These are phyloP conservation scores for Floccularia luteovirens DNA, from an alignment of 768 basidiomycete species.

Conservation along the genomic window DNA sequence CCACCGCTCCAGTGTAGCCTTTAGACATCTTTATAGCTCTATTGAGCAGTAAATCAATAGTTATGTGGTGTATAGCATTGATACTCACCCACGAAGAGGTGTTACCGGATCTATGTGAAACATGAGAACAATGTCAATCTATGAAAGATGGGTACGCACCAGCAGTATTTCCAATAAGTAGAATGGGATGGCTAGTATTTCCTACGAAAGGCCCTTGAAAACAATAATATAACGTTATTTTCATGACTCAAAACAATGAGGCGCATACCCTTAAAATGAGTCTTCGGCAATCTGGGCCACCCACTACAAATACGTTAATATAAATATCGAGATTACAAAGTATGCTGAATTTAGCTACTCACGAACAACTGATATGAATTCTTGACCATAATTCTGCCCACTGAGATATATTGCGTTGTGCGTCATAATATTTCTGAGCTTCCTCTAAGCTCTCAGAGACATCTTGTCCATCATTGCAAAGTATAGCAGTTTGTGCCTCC, in stretches of 20 bases:
- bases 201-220: background rate
- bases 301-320: conserved; percentile 9
- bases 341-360: conserved; percentile 6
- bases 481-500: conserved; percentile 16
- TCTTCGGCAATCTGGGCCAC: conserved; percentile 15
- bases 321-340: background rate
- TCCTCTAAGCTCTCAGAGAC: conserved; percentile 19
- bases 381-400: conserved; percentile 24
- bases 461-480: conserved; percentile 26
- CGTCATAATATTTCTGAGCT: conserved; percentile 17
- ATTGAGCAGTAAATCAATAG: background rate
- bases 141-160: conserved; percentile 8
- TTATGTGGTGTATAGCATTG: background rate
- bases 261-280: conserved; percentile 13
- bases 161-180: conserved; percentile 13
- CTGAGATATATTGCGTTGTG: conserved; percentile 14
- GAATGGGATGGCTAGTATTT: background rate
- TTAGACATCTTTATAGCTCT: conserved; percentile 7
- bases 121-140: background rate
- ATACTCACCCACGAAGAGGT: conserved; percentile 16
- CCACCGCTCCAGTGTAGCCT: conserved; percentile 9
- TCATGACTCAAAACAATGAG: background rate
- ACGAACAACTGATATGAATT: conserved; percentile 22
- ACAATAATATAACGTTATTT: background rate
- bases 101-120: conserved; percentile 14